Base-by-base conservation (phyloP, 2,329 filamentous ascomycete genomes). In the Cadophora malorum region DNA sequence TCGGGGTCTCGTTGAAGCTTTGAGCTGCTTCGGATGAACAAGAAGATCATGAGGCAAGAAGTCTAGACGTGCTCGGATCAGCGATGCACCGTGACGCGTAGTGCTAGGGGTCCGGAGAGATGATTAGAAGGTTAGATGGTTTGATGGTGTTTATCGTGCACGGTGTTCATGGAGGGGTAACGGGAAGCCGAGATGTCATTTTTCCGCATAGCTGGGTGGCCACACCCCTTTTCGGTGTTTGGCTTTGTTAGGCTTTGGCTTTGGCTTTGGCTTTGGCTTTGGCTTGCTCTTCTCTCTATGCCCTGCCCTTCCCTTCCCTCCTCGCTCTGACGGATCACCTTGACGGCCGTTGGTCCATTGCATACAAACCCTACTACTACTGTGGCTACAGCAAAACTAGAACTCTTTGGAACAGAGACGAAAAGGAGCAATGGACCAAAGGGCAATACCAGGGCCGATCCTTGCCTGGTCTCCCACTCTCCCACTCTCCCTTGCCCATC, bases 131-230 rank as follows among this genome's bases (percentile, higher is more conserved):
- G 35, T 3, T 28, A 28, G 9, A 38, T 38, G 12, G 35, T 38
- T 56, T 10, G 31, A 35, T 16, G 3, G 56, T 49, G n/a, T 10
- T 25, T 25, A 38, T 59, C 33, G 55, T 59, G 55, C 55, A 59
- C 55, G 55, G 55, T 41, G 55, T 21, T 35, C 53, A 59, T 59
- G 55, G 55, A 59, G 55, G 55, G 55, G 53, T 35, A 56, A 35
- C 6, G 52, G 16, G 31, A 35, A 52, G 35, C 4, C 41, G 16
- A 19, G 41, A 38, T 10, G 35, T 19, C 16, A 16, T 16, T 45
- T 45, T 16, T 45, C 41, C 41, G 41, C 41, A 45, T 14, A 45
- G 14, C 41, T 45, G 41, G 16, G 16, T 45, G 41, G 41, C 41
- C 41, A 45, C 41, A 45, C 41, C 41, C 10, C 10, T 45, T 45